Base-by-base conservation (phyloP, 805 yeast genomes). In the Kodamaea jinghongensis region DNA sequence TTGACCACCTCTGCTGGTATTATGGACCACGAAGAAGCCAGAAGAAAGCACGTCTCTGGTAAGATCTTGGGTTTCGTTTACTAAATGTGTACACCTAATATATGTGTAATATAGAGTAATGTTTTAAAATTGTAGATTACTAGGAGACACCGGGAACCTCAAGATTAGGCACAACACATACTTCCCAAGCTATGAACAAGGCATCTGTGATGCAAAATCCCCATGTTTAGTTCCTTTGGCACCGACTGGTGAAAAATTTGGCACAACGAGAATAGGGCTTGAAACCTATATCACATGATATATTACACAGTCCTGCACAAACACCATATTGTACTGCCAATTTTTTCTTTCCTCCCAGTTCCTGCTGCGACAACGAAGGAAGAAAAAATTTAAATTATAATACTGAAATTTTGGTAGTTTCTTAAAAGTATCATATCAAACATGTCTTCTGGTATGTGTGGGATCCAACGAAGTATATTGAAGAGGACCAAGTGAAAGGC, bases 11-110 rank as follows among this genome's bases (percentile, higher is more conserved):
- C 97, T 63, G 96, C 97, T 63, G 98, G 98, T 79, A 90, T 90
- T 65, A 89, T 90, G 96, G 97, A 91, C 83, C 98, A 90, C 81
- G 97, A 91, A 81, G 97, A 90, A 80, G 98, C 98, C 67, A 87
- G 96, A 84, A 86, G 97, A 83, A 91, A 90, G 86, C 97, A 90
- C 79, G 97, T 90, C 61, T 88, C 96, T 60, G 98, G 98, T 75
- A 90, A 90, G 83, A 86, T 90, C 75, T 85, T 90, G 69, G 98
- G 97, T 70, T 90, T 87, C 80, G 96, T 90, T 56, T 90, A 90
- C 86, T 90, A 86, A 65, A 55, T 42, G 34, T 34, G 30, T 30
- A 30, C 20, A 27, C 26, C 15, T 17, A 34, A 27, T 27, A 16
- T 26, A 34, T 11, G 25, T 26, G 20, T 23, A 33, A 26, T 30